These are phyloP conservation scores for Penicillium sp. DNA, from an alignment of 2,329 filamentous ascomycete species.

Conservation along the genomic window DNA sequence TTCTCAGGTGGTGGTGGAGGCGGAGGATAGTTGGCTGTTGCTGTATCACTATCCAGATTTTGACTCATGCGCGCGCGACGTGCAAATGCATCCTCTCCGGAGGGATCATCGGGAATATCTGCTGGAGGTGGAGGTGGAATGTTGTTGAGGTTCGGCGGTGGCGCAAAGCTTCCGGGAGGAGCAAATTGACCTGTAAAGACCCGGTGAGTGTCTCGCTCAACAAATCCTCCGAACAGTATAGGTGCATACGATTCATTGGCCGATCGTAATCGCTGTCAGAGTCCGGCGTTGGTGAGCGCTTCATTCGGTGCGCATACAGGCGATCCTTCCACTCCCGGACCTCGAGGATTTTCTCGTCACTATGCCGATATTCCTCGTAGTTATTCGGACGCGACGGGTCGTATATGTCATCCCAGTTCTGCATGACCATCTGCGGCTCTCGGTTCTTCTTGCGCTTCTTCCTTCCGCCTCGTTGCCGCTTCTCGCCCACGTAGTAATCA, in stretches of 20 bases:
- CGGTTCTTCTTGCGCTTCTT: conserved; percentile 77
- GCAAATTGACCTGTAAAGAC: conserved; percentile 49
- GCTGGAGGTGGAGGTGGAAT: conserved; percentile 41
- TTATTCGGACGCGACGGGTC: conserved; percentile 81
- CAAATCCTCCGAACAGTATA: background rate
- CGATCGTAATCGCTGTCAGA: conserved; percentile 54
- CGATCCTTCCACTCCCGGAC: conserved; percentile 82
- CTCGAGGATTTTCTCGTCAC: conserved; percentile 79
- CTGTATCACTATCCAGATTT: conserved; percentile 24
- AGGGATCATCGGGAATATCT: conserved; percentile 58
- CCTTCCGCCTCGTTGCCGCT: conserved; percentile 74
- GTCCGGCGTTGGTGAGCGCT: conserved; percentile 46
- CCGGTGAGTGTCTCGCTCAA: background rate
- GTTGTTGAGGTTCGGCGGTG: conserved; percentile 50
- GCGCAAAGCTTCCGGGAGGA: conserved; percentile 56
- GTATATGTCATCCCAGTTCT: conserved; percentile 92
- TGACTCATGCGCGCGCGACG: conserved; percentile 63
- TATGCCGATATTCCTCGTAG: conserved; percentile 79
- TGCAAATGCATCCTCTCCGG: conserved; percentile 70
- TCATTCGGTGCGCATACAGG: conserved; percentile 71
- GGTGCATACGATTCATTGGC: conserved; percentile 50
- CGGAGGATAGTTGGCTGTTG: conserved; percentile 17
- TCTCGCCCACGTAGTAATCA: conserved; percentile 65
- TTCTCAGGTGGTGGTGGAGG: conserved; percentile 32
- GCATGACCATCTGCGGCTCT: conserved; percentile 57